Evolutionary conservation across 2,329 filamentous ascomycete species (phyloP).

Genomic region (Myriosclerotinia scirpicola): DNA sequence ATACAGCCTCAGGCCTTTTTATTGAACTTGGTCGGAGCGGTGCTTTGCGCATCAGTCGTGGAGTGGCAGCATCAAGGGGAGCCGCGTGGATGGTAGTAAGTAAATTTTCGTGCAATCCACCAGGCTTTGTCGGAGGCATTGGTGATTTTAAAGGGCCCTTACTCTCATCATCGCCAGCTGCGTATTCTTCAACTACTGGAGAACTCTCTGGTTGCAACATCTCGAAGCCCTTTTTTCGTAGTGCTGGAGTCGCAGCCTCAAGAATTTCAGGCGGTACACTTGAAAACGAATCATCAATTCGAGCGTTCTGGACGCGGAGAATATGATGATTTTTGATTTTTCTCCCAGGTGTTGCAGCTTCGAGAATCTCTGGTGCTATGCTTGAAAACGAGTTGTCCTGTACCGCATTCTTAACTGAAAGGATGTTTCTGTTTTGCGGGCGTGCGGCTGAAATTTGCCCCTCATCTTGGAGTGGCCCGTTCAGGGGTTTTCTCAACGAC

Average conservation of each 20-base stretch:
- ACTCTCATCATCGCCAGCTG: background rate
- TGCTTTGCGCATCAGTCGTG: slow-evolving; percentile 28
- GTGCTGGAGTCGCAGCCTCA: slow-evolving; percentile 34
- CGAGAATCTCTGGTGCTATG: slow-evolving; percentile 32
- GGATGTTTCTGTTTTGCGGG: slow-evolving; percentile 26
- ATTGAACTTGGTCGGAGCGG: slow-evolving; percentile 14
- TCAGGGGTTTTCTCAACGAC: slow-evolving; percentile 47
- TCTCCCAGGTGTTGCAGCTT: slow-evolving; percentile 30
- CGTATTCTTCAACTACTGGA: background rate
- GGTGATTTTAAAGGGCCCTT: background rate
- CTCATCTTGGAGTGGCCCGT: slow-evolving; percentile 39
- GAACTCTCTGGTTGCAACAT: background rate
- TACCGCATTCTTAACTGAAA: slow-evolving; percentile 25
- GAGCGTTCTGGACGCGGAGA: slow-evolving; percentile 27
- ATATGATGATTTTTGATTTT: slow-evolving; percentile 26
- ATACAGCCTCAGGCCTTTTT: slow-evolving; percentile 1
- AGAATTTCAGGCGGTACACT: slow-evolving; percentile 34
- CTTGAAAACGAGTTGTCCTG: slow-evolving; percentile 36
- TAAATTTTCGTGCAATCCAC: slow-evolving; percentile 32
- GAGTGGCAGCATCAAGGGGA: slow-evolving; percentile 27
- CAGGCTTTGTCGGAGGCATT: slow-evolving; percentile 19
- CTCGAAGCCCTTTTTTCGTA: slow-evolving; percentile 7
- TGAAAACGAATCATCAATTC: slow-evolving; percentile 34
- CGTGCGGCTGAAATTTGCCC: slow-evolving; percentile 23
- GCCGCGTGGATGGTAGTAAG: slow-evolving; percentile 32